phyloP scores from a whole-genome alignment of 1,139 yeast genomes.

The Hemisphaericaspora subhashii region DNA sequence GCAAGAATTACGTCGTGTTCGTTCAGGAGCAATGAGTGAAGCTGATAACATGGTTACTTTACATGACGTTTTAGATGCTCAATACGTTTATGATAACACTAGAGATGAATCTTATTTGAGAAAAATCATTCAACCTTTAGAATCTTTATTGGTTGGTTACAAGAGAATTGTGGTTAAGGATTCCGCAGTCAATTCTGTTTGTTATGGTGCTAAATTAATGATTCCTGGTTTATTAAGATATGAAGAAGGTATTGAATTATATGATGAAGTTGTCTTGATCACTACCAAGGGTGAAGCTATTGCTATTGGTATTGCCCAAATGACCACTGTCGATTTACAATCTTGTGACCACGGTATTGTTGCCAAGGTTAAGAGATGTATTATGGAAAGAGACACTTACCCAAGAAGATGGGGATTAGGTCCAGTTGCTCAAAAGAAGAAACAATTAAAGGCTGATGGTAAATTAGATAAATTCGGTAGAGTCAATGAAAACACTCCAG shows the following conservation, averaged over 20 bases:
- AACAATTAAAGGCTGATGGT: slow-evolving; percentile 96
- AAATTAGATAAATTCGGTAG: slow-evolving; percentile 96
- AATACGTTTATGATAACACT: slow-evolving; percentile 95
- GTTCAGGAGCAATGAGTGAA: slow-evolving; percentile 95
- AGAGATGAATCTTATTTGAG: slow-evolving; percentile 95
- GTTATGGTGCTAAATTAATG: slow-evolving; percentile 99
- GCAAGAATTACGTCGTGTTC: slow-evolving; percentile 99
- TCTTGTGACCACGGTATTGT: slow-evolving; percentile 98
- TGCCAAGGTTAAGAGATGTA: slow-evolving; percentile 98
- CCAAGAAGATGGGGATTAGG: slow-evolving; percentile 99
- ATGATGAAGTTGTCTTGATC: slow-evolving; percentile 96
- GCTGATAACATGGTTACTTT: slow-evolving; percentile 89
- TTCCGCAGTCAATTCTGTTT: slow-evolving; percentile 96
- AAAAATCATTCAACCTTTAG: slow-evolving; percentile 92
- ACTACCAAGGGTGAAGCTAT: slow-evolving; percentile 99
- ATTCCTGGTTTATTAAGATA: slow-evolving; percentile 97
- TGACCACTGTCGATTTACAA: slow-evolving; percentile 96
- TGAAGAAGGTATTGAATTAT: slow-evolving; percentile 95
- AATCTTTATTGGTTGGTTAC: slow-evolving; percentile 88
- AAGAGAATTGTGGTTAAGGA: slow-evolving; percentile 97
- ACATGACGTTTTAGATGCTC: slow-evolving; percentile 97
- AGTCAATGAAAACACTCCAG: slow-evolving; percentile 90
- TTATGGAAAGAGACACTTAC: slow-evolving; percentile 98
- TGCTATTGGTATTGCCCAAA: slow-evolving; percentile 97
- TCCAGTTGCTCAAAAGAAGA: slow-evolving; percentile 98